Evolutionary conservation across 768 basidiomycete genomes (phyloP).

Genomic region (Fomitopsis serialis): DNA sequence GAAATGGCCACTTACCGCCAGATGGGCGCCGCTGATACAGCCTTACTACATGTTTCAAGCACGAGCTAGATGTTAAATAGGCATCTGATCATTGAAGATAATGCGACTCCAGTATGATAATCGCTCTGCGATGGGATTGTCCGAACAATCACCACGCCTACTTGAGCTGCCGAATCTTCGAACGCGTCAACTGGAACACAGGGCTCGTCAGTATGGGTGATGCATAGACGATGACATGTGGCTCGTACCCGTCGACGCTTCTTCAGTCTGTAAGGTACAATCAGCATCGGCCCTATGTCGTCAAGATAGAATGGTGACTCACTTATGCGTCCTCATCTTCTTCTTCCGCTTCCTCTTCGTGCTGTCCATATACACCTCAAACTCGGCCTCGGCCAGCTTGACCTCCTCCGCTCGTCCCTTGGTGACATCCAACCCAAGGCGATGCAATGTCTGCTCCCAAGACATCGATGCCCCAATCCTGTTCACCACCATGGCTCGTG

Average conservation of each 20-base stretch:
- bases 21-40: no score
- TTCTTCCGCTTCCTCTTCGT: conserved; percentile 79
- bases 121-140: not conserved
- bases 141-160: not conserved
- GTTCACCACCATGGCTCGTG: conserved; percentile 65
- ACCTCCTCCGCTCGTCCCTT: conserved; percentile 45
- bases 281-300: conserved; percentile 6
- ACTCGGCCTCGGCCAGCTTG: conserved; percentile 54
- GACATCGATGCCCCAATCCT: conserved; percentile 53
- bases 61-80: not conserved
- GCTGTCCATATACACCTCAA: conserved; percentile 70
- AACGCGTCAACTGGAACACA: not conserved
- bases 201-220: not conserved
- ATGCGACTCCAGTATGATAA: not conserved
- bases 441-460: conserved; percentile 66
- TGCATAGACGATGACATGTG: not conserved
- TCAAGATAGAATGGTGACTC: conserved; percentile 27
- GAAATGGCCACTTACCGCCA: no score
- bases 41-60: not conserved
- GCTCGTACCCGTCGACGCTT: conserved; percentile 78
- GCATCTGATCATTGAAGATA: not conserved
- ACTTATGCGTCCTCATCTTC: conserved; percentile 99
- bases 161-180: not conserved
- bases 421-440: conserved; percentile 58
- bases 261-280: conserved; percentile 54